Percentiles rank a stretch among this genome's conserved stretches.
These are phyloP conservation scores for Psilocybe cubensis DNA, from an alignment of 768 basidiomycete species.

Conservation along the genomic window DNA sequence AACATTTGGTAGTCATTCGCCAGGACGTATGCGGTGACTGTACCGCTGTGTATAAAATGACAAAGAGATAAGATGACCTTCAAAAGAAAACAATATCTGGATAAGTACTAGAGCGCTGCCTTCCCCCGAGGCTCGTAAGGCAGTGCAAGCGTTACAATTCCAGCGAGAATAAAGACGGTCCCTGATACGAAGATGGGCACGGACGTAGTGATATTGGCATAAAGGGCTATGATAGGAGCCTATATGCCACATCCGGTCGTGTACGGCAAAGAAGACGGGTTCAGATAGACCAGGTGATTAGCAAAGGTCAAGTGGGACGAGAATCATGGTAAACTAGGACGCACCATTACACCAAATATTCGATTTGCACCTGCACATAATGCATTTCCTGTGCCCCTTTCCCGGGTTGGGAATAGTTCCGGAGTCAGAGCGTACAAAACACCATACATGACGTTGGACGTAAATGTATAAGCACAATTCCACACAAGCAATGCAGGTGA, in stretches of 20 bases:
- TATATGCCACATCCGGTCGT: conserved; percentile 23
- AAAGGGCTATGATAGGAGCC: conserved; percentile 73
- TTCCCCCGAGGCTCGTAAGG: conserved; percentile 75
- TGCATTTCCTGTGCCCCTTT: conserved; percentile 74
- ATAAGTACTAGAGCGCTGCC: conserved; percentile 50
- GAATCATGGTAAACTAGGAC: too few species aligned
- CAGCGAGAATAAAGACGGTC: conserved; percentile 61
- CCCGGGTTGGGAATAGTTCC: conserved; percentile 57
- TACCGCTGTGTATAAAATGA: too few species aligned
- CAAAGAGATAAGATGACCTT: too few species aligned
- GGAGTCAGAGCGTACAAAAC: conserved; percentile 73
- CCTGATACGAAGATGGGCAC: conserved; percentile 77
- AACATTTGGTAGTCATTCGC: too few species aligned
- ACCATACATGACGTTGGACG: conserved; percentile 70
- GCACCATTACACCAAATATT: background rate
- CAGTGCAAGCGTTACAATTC: conserved; percentile 57
- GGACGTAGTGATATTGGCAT: conserved; percentile 61
- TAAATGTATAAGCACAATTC: conserved; percentile 78
- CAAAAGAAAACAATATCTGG: too few species aligned
- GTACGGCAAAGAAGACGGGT: background rate
- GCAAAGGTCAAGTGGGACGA: background rate
- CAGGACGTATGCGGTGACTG: too few species aligned
- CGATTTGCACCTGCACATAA: background rate
- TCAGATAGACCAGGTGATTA: conserved; percentile 18
- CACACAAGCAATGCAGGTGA: conserved; percentile 73